Percentiles rank a stretch among this genome's conserved stretches.
phyloP scores from a whole-genome alignment of 2,329 filamentous ascomycete species.

The Apiospora phragmitis region DNA sequence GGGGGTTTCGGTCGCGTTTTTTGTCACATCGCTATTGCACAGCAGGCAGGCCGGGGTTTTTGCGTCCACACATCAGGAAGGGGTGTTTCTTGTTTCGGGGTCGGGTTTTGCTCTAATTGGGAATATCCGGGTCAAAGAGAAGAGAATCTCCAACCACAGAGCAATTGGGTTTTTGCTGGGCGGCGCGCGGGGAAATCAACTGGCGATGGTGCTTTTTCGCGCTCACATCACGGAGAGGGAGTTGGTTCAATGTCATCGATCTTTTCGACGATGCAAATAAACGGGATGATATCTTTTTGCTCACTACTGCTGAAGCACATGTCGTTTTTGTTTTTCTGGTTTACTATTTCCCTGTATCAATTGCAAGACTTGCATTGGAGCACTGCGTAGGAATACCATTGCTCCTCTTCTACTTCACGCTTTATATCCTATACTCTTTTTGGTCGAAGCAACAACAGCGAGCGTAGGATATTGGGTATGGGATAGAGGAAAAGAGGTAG shows the following conservation, averaged over 20 bases:
- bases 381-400: not conserved
- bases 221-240: constrained; percentile 32
- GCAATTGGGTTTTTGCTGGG: constrained; percentile 27
- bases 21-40: constrained; percentile 37
- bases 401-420: not conserved
- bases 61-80: constrained; percentile 21
- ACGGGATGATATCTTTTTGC: constrained; percentile 28
- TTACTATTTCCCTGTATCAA: constrained; percentile 3
- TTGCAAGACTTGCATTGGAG: not conserved
- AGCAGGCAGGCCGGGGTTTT: constrained; percentile 28
- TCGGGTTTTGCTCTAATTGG: constrained; percentile 21
- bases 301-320: constrained; percentile 8
- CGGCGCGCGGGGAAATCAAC: constrained; percentile 19
- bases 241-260: constrained; percentile 35
- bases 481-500: constrained; percentile 1
- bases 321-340: constrained; percentile 14
- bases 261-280: constrained; percentile 32
- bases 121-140: constrained; percentile 35
- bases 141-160: constrained; percentile 31
- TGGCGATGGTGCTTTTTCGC: constrained; percentile 26
- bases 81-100: constrained; percentile 26
- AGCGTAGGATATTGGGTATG: not conserved
- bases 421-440: not conserved
- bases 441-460: not conserved
- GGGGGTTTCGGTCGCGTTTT: constrained; percentile 34